phyloP scores from a whole-genome alignment of 306 rosid species.

The Cucurbita argyrosperma region DNA sequence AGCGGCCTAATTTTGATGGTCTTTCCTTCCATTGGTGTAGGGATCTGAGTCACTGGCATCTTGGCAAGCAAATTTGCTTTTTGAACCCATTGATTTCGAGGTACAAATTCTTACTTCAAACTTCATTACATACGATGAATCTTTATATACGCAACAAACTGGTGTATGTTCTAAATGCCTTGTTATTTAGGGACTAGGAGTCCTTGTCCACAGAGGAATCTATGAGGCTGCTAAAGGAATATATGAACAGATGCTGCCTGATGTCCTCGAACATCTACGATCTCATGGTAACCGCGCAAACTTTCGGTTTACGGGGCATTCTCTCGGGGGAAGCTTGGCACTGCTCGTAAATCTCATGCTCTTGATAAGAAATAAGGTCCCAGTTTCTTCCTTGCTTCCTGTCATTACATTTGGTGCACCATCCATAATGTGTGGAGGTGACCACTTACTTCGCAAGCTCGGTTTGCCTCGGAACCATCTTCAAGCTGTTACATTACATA shows the following conservation, averaged over 20 bases:
- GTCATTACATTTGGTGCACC: slow-evolving; percentile 92
- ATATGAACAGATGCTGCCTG: slow-evolving; percentile 81
- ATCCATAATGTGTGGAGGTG: slow-evolving; percentile 88
- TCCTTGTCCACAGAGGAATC: slow-evolving; percentile 88
- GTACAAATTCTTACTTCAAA: slow-evolving; percentile 15
- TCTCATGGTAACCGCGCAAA: slow-evolving; percentile 45
- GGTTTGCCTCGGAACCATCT: slow-evolving; percentile 66
- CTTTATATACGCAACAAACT: background rate
- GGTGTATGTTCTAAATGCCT: background rate
- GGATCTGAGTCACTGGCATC: slow-evolving; percentile 88
- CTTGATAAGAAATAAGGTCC: slow-evolving; percentile 55
- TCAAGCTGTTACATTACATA: slow-evolving; percentile 69
- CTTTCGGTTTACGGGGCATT: slow-evolving; percentile 87
- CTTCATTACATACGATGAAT: background rate
- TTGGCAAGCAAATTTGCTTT: slow-evolving; percentile 96
- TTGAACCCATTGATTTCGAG: slow-evolving; percentile 86
- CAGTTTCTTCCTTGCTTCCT: slow-evolving; percentile 68
- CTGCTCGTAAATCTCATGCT: slow-evolving; percentile 78
- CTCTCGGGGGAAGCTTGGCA: slow-evolving; percentile 97
- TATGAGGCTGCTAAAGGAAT: slow-evolving; percentile 97
- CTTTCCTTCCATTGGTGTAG: slow-evolving; percentile 16
- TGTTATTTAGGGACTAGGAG: slow-evolving; percentile 47
- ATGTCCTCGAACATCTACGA: slow-evolving; percentile 49
- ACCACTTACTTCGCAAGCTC: slow-evolving; percentile 49
- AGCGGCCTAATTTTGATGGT: background rate